phyloP scores from a whole-genome alignment of 2,329 filamentous ascomycete species.

The Zasmidium citrigriseum region DNA sequence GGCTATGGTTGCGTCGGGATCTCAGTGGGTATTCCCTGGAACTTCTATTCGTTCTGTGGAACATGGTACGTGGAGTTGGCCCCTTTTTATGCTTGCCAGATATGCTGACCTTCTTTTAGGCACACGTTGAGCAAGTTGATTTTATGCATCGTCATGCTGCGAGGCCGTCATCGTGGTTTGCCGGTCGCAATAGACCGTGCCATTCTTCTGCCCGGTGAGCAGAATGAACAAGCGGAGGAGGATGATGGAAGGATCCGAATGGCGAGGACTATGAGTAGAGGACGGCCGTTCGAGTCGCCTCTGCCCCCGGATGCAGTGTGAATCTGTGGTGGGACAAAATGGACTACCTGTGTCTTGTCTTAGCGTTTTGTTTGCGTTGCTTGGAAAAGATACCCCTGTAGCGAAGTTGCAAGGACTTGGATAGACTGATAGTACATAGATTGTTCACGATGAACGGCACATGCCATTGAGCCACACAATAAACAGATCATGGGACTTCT shows the following conservation, averaged over 20 bases:
- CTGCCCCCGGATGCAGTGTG: neutral
- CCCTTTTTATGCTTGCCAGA: slow-evolving; percentile 34
- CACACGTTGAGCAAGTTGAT: slow-evolving; percentile 53
- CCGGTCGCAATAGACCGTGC: slow-evolving; percentile 57
- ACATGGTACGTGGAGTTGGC: too few relatives aligned
- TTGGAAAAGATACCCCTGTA: neutral
- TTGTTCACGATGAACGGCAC: too few relatives aligned
- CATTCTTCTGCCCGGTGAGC: slow-evolving; percentile 41
- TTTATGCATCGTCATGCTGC: slow-evolving; percentile 57
- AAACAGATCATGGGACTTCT: too few relatives aligned
- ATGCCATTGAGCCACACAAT: too few relatives aligned
- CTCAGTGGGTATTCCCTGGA: slow-evolving; percentile 45
- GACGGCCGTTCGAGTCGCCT: neutral
- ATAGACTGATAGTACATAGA: too few relatives aligned
- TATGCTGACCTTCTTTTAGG: neutral
- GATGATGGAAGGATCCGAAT: slow-evolving; percentile 36
- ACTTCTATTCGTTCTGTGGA: slow-evolving; percentile 50
- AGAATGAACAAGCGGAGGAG: slow-evolving; percentile 35
- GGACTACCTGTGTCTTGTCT: neutral
- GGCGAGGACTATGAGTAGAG: slow-evolving; percentile 21
- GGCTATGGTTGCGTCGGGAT: slow-evolving; percentile 49
- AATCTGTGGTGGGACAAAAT: neutral
- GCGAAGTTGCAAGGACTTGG: too few relatives aligned
- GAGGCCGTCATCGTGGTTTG: slow-evolving; percentile 57
- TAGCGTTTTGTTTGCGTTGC: neutral